Base-by-base conservation (phyloP, 257 asterid genomes). In the Parsonsia alboflavescens region DNA sequence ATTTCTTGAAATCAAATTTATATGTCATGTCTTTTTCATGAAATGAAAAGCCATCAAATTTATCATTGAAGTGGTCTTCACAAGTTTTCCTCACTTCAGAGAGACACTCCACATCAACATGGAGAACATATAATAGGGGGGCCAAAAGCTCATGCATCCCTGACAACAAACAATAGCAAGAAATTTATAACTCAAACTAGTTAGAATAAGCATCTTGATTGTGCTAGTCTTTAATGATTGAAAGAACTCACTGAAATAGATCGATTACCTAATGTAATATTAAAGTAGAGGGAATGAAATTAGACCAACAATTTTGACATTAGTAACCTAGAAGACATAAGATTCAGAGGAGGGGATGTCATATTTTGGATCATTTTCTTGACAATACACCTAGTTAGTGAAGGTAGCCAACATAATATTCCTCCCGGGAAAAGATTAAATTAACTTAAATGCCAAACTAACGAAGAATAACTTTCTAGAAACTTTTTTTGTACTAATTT, bases 81-180 rank as follows among this genome's bases (percentile, higher is more conserved):
- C 89, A 70, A 73, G 75, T 63, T 77, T 85, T 87, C 77, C 97
- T 85, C 74, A 93, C 91, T 89, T 88, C 93, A 39, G 89, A 82
- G 72, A 90, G 93, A 76, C 77, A 88, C 76, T 89, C 91, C 49
- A 87, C 79, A 59, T 93, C 97, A 68, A 86, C 88, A 68, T 91
- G 96, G 71, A 93, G 97, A 79, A 91, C 98, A 76, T 85, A 91
- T 56, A 90, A 75, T 41, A 93, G 77, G 54, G 98, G 98, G 58
- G 98, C 98, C 80, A 93, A 84, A 49, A 93, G 91, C 75, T 93
- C 97, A 74, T 93, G 98, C 98, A 93, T 93, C 71, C 98, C 98
- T 93, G 88, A 30, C 73, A 73, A 83, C 5, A 75, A 41, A 78
- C n/a, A n/a, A n/a, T n/a, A n/a, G 54, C 66, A 68, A 78, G 63